Conservation (phyloP, 176 grass and related monocot species). For the Metroxylon sagu region DNA sequence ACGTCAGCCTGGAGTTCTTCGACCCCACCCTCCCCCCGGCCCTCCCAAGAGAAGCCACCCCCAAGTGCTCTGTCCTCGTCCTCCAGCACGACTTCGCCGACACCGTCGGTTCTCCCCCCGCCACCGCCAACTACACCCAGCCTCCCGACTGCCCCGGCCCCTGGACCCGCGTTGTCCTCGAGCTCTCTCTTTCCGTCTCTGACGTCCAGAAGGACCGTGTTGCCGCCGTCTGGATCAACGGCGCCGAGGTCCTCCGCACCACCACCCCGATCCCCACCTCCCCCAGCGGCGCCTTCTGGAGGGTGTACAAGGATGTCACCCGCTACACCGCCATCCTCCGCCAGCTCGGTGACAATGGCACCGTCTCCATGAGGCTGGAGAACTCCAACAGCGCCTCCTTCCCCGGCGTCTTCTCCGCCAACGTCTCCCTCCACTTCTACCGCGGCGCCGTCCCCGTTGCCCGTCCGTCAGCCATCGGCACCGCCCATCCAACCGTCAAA, state of each 20-base stretch:
- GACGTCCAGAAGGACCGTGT: conserved; percentile 4
- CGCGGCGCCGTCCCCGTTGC: not conserved
- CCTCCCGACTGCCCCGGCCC: not conserved
- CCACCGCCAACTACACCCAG: conserved; percentile 6
- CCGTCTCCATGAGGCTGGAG: not conserved
- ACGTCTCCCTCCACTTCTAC: conserved; percentile 17
- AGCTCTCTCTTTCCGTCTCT: not conserved
- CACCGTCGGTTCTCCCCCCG: not conserved
- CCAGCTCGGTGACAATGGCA: not conserved
- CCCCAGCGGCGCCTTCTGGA: conserved; percentile 4
- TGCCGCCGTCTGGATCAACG: conserved; percentile 6
- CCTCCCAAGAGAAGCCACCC: not conserved
- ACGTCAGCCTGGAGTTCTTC: no score
- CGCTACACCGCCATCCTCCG: not conserved
- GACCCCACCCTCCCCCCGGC: conserved; percentile 7
- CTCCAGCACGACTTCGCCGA: conserved; percentile 6
- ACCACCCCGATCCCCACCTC: not conserved
- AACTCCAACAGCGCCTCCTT: not conserved
- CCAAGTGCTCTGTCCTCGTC: conserved; percentile 3
- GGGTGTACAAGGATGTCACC: conserved; percentile 6
- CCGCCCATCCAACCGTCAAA: not conserved
- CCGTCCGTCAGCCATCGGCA: not conserved
- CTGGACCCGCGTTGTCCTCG: conserved; percentile 6
- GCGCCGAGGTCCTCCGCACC: conserved; percentile 10
- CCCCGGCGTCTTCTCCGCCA: not conserved